phyloP scores from a whole-genome alignment of 228 moss, liverwort and hornwort species.

The Sphagnum fallax region DNA sequence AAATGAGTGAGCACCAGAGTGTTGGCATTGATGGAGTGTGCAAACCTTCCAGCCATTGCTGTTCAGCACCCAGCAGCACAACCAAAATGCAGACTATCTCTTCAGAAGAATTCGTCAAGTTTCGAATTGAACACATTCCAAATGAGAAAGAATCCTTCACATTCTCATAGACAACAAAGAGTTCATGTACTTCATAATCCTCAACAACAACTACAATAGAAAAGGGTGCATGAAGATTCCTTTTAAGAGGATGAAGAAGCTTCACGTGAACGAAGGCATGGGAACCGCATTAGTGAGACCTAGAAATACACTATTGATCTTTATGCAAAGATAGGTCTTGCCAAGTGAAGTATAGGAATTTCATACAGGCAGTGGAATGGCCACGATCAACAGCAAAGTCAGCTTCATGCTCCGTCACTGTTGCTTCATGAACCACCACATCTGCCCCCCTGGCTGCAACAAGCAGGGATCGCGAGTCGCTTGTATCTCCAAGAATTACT shows the following conservation, averaged over 20 bases:
- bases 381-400: slow-evolving; percentile 63
- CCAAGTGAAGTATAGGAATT: no score
- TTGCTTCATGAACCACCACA: slow-evolving; percentile 88
- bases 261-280: no score
- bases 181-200: no score
- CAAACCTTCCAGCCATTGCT: slow-evolving; percentile 91
- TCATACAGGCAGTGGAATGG: slow-evolving; percentile 63
- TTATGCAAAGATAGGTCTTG: no score
- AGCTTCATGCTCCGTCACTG: slow-evolving; percentile 75
- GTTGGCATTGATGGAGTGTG: slow-evolving; percentile 62
- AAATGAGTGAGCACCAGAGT: slow-evolving; percentile 95
- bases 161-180: no score
- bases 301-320: no score
- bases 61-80: slow-evolving; percentile 6
- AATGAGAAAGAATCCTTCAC: no score
- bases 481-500: slow-evolving; percentile 94
- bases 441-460: slow-evolving; percentile 79
- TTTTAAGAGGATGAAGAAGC: no score
- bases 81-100: not conserved
- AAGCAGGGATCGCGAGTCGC: slow-evolving; percentile 70
- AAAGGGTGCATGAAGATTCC: no score
- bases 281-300: no score
- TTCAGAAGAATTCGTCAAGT: not conserved
- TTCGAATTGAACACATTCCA: no score
- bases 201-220: no score